Evolutionary conservation across 495 filamentous ascomycete species (phyloP), one percentile per base, ranked within the genome.

Genomic region (Aspergillus nanangensis): DNA sequence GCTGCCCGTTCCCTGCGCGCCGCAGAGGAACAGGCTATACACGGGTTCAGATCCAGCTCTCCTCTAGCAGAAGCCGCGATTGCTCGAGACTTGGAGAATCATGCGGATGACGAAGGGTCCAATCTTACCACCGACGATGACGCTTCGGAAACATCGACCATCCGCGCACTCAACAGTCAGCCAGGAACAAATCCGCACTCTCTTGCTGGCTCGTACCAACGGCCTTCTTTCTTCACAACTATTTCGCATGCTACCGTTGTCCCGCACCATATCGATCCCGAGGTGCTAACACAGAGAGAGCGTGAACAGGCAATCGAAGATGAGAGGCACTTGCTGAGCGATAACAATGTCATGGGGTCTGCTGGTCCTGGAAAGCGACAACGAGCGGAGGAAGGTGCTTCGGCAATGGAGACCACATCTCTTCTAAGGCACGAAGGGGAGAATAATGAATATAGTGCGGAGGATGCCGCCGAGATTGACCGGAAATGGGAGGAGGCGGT

Each of bases 401-500:
- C 44, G n/a, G 34, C 42, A 11, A 35, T 15, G n/a, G 81, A 84
- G 60, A 73, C 66, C 3, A 77, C 73, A 2, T 64, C 75, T 20
- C 56, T 86, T 13, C 62, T 86, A 15, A 64, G 49, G 1, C n/a
- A 38, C 17, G 5, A 10, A 1, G 27, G 21, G 58, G 24, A 13
- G 36, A 34, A 5, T 39, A 43, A 18, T 41, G 63, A 29, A 13
- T 47, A 67, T 47, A 24, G 63, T 69, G 45, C 56, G 50, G 44
- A 64, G 57, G 60, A 57, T 20, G 47, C 47, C 3, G 63, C 71
- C 13, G 69, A 72, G 33, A 69, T 74, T 31, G 69, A 74, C 45
- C 64, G 75, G 36, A 83, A 86, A 65, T 95, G 89, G 89, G 84
- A 89, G 44, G 82, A 85, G 29, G 87, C 88, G 2, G 87, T 91